A percentile compares a stretch with the other conserved stretches of the same genome.
Evolutionary conservation across 257 asterid species (phyloP).

Genomic region (Buddleja alternifolia): DNA sequence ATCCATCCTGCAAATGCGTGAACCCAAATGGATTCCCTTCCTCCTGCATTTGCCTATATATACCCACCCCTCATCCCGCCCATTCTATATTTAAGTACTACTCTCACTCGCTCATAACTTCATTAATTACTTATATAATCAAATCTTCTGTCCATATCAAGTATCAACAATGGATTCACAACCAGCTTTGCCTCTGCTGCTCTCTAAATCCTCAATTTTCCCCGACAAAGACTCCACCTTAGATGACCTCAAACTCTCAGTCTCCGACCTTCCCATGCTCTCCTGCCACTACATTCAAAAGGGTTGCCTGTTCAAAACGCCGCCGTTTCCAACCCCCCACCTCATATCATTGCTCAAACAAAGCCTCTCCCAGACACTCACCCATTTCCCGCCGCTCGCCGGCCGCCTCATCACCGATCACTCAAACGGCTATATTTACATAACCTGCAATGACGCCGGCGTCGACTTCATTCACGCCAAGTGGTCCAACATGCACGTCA

Average conservation of each 20-base stretch:
- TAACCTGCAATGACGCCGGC: constrained; percentile 39
- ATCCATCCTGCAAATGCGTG: constrained; percentile 33
- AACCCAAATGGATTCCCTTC: neutral
- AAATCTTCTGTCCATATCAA: neutral
- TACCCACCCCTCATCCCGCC: constrained; percentile 17
- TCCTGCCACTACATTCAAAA: constrained; percentile 54
- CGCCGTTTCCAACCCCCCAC: constrained; percentile 29
- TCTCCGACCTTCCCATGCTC: constrained; percentile 52
- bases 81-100: neutral
- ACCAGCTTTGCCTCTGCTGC: neutral
- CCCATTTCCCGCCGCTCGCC: constrained; percentile 52
- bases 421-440: constrained; percentile 24
- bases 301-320: constrained; percentile 30
- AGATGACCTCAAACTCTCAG: constrained; percentile 38
- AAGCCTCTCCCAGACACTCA: constrained; percentile 36
- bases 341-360: constrained; percentile 28
- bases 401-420: constrained; percentile 54
- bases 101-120: neutral
- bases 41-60: neutral
- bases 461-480: constrained; percentile 43
- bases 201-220: constrained; percentile 34
- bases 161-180: constrained; percentile 25
- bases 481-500: constrained; percentile 30
- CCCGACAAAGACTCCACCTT: constrained; percentile 33
- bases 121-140: no score